Base-by-base conservation (phyloP, 345 rosid species). In the Hibiscus tridactylites region DNA sequence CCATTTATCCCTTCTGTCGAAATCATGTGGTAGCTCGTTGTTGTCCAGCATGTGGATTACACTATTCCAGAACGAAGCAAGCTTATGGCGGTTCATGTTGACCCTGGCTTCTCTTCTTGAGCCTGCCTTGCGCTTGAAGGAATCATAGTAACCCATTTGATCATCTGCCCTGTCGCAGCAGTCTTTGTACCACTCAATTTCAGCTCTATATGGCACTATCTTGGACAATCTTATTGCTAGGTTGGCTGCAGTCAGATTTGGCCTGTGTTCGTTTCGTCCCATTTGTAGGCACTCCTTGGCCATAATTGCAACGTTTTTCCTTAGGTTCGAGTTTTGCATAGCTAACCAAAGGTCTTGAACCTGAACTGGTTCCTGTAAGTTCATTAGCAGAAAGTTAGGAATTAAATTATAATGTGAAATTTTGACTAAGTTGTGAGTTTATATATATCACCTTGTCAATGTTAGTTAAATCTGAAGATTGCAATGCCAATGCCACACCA, bases 131-230 rank as follows among this genome's bases (percentile, higher is more conserved):
- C 17, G 69, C 86, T 82, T 94, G 77, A 89, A 94, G 17, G 86
- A 82, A 70, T 94, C 97, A 15, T 91, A 91, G 81, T 90, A 90
- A 9, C 96, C 87, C 29, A 87, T 73, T 35, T 87, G 77, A 59
- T 84, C 84, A 49, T 75, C 78, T 0, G 86, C 81, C 26, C 70
- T 80, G 10, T 90, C 93, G 17, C 88, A 87, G 6, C 73, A 58
- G 10, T 64, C 80, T 72, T 87, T 84, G 46, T 87, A 88, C 93
- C 88, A 90, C 50, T 90, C 82, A 52, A 90, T 85, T 61, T 87
- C 82, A 2, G 81, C 87, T 74, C 91, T 79, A n/a, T 75, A 81
- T 35, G 85, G 84, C 2, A 73, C 74, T 65, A 87, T 76, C 66
- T 62, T 65, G 9, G 85, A 80, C 68, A 90, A 71, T 5, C 79